Conservation (phyloP, 2,329 filamentous ascomycete species). For the Mycosphaerella arachidis region DNA sequence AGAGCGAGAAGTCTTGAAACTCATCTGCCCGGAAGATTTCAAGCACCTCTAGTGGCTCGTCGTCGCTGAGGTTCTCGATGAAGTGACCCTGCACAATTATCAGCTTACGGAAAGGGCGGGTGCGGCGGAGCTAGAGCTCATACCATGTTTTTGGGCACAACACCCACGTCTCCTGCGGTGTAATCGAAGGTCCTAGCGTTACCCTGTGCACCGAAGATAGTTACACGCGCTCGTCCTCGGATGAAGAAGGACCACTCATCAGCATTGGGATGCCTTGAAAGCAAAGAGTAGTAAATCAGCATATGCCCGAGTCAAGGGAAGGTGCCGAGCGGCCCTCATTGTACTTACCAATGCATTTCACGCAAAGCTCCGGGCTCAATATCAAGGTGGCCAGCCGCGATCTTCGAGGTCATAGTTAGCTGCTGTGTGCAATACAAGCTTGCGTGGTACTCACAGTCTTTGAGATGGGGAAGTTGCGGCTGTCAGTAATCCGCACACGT, state of each 20-base stretch:
- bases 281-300: too few relatives aligned
- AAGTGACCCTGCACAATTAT: slow-evolving; percentile 52
- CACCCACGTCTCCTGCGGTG: slow-evolving; percentile 67
- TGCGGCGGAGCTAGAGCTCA: too few relatives aligned
- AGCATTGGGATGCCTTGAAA: slow-evolving; percentile 57
- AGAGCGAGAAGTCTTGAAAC: slow-evolving; percentile 68
- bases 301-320: too few relatives aligned
- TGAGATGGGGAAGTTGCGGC: slow-evolving; percentile 68
- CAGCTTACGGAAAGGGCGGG: too few relatives aligned
- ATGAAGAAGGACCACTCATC: slow-evolving; percentile 83
- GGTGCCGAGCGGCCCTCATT: too few relatives aligned
- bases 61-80: slow-evolving; percentile 71
- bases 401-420: too few relatives aligned
- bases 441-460: slow-evolving; percentile 50
- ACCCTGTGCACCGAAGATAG: slow-evolving; percentile 66
- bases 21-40: slow-evolving; percentile 64
- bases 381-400: slow-evolving; percentile 64
- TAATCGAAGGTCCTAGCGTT: slow-evolving; percentile 73
- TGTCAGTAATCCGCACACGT: slow-evolving; percentile 70
- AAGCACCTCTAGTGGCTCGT: slow-evolving; percentile 69
- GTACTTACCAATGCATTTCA: slow-evolving; percentile 67
- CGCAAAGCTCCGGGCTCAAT: slow-evolving; percentile 68
- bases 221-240: slow-evolving; percentile 64
- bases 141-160: slow-evolving; percentile 69
- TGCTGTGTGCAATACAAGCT: too few relatives aligned